Percentiles rank a stretch among this genome's conserved stretches.
phyloP scores from a whole-genome alignment of 2,329 filamentous ascomycete species.

The Pseudogymnoascus destructans region DNA sequence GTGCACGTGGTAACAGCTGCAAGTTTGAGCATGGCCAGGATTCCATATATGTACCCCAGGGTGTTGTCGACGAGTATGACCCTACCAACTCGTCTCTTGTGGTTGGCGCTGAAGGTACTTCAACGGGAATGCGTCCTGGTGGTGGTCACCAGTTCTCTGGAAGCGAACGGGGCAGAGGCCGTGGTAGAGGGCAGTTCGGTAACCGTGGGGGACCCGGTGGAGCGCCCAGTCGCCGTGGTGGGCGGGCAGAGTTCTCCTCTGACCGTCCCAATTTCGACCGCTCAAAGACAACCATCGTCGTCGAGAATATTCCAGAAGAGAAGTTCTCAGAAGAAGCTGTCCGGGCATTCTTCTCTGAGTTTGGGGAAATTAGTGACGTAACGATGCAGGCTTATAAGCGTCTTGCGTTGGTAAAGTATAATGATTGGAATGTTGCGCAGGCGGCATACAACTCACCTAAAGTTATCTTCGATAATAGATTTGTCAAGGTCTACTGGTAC shows the following conservation, averaged over 20 bases:
- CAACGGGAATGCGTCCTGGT: slow-evolving; percentile 9
- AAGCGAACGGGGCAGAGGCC: slow-evolving; percentile 25
- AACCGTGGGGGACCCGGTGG: slow-evolving; percentile 16
- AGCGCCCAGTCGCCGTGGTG: slow-evolving; percentile 18
- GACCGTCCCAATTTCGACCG: slow-evolving; percentile 50
- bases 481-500: slow-evolving; percentile 74
- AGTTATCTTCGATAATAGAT: slow-evolving; percentile 71
- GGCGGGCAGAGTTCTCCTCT: slow-evolving; percentile 45
- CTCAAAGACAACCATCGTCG: slow-evolving; percentile 54
- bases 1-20: slow-evolving; percentile 53
- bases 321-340: slow-evolving; percentile 53
- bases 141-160: slow-evolving; percentile 14
- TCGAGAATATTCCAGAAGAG: slow-evolving; percentile 66
- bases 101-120: slow-evolving; percentile 19
- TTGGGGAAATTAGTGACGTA: slow-evolving; percentile 52
- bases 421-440: slow-evolving; percentile 51
- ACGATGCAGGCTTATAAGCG: slow-evolving; percentile 51
- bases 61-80: slow-evolving; percentile 41
- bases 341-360: slow-evolving; percentile 56
- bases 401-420: slow-evolving; percentile 57
- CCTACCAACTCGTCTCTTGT: slow-evolving; percentile 38
- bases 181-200: slow-evolving; percentile 25
- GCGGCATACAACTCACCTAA: slow-evolving; percentile 65
- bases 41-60: slow-evolving; percentile 29
- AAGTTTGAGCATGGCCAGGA: slow-evolving; percentile 55